Conservation (phyloP, 768 basidiomycete species). For the Macrolepiota fuliginosa region DNA sequence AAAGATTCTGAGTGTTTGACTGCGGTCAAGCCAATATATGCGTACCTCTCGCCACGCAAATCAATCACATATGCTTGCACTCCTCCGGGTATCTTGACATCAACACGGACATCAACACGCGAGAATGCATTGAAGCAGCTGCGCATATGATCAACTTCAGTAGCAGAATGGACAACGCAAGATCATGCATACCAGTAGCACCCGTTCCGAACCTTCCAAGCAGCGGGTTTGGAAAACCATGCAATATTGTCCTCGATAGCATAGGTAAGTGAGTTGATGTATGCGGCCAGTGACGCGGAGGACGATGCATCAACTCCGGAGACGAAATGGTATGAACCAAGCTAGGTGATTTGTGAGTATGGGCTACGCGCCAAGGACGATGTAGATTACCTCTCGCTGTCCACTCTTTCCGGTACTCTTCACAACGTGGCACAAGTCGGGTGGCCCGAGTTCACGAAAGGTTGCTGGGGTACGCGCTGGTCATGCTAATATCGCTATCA, state of each 20-base stretch:
- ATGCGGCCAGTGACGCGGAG: slow-evolving; percentile 95
- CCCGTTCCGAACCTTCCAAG: slow-evolving; percentile 91
- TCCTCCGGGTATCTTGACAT: slow-evolving; percentile 98
- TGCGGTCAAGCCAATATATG: slow-evolving; percentile 6
- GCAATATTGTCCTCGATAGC: slow-evolving; percentile 86
- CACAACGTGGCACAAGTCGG: slow-evolving; percentile 93
- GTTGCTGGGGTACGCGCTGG: slow-evolving; percentile 56
- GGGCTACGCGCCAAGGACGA: not conserved
- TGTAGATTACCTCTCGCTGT: slow-evolving; percentile 77
- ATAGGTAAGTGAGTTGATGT: slow-evolving; percentile 98
- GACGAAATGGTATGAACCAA: slow-evolving; percentile 95
- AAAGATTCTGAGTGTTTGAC: slow-evolving; percentile 2
- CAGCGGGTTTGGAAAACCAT: slow-evolving; percentile 85
- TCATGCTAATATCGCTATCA: not conserved
- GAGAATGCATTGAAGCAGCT: slow-evolving; percentile 99
- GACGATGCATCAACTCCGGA: slow-evolving; percentile 99
- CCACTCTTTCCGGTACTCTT: slow-evolving; percentile 85
- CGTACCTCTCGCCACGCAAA: slow-evolving; percentile 89
- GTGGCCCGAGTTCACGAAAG: slow-evolving; percentile 96
- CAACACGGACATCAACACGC: slow-evolving; percentile 92
- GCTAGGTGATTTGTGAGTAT: slow-evolving; percentile 38
- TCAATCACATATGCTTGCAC: slow-evolving; percentile 94
- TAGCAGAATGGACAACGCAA: not conserved
- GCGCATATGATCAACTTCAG: not conserved
- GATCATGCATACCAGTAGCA: slow-evolving; percentile 74